Conservation (phyloP, 2,329 filamentous ascomycete genomes). For the Fusarium sp. region DNA sequence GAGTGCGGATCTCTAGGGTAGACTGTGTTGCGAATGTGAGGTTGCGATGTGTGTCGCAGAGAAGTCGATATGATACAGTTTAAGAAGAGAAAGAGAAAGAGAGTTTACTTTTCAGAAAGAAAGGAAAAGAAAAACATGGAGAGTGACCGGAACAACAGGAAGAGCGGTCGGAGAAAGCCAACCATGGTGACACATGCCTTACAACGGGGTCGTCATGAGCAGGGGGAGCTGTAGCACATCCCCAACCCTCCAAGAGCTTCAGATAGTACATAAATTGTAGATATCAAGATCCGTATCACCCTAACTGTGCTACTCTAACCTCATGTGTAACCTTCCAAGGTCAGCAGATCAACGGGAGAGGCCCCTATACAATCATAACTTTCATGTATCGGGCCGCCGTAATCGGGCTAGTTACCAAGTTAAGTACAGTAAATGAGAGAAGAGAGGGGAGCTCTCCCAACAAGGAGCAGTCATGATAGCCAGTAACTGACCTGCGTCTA, state of each 20-base stretch:
- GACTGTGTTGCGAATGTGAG: not conserved
- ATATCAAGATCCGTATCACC: conserved; percentile 23
- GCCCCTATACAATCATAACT: conserved; percentile 35
- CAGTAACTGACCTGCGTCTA: conserved; percentile 20
- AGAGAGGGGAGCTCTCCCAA: conserved; percentile 34
- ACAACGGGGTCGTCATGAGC: conserved; percentile 19
- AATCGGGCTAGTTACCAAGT: conserved; percentile 12
- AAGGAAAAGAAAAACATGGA: conserved; percentile 16
- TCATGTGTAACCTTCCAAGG: conserved; percentile 23
- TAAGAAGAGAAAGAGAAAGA: not conserved
- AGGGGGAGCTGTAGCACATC: conserved; percentile 23
- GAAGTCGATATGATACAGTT: not conserved
- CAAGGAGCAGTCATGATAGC: conserved; percentile 37
- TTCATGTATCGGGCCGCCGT: conserved; percentile 32
- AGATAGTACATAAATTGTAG: conserved; percentile 33
- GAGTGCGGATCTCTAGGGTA: conserved; percentile 23
- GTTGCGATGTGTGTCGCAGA: not conserved
- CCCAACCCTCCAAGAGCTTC: conserved; percentile 19
- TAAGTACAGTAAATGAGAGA: not conserved
- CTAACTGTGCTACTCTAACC: conserved; percentile 15
- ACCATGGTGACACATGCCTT: conserved; percentile 23
- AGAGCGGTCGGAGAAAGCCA: conserved; percentile 33
- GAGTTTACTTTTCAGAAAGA: not conserved
- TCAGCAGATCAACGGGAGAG: conserved; percentile 26
- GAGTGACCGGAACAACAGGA: conserved; percentile 24